phyloP scores from a whole-genome alignment of 2,329 filamentous ascomycete species.

The Akanthomyces muscarius region DNA sequence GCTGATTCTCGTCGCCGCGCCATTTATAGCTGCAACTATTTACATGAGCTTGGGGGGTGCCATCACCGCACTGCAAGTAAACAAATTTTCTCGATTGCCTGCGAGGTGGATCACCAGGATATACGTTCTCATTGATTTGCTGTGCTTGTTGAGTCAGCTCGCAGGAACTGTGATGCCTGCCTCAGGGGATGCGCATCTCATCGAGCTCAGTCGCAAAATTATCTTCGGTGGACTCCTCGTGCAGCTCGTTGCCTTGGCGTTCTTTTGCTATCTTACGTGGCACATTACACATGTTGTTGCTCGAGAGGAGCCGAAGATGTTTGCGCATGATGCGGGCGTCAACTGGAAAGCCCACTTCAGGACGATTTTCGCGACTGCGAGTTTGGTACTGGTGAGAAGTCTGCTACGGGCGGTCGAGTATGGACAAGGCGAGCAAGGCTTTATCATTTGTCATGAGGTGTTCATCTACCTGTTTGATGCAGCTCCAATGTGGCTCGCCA shows the following conservation, averaged over 20 bases:
- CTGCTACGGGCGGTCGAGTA: constrained; percentile 39
- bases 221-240: constrained; percentile 12
- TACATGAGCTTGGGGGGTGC: constrained; percentile 43
- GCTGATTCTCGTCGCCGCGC: constrained; percentile 34
- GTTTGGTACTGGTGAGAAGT: constrained; percentile 35
- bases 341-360: constrained; percentile 28
- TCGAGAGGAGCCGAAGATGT: constrained; percentile 22
- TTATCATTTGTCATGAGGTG: constrained; percentile 28
- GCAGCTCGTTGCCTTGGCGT: background rate
- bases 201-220: background rate
- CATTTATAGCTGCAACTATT: constrained; percentile 39
- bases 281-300: background rate
- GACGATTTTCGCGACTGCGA: constrained; percentile 19
- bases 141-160: constrained; percentile 34
- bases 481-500: constrained; percentile 27
- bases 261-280: background rate
- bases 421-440: constrained; percentile 28
- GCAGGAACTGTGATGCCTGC: constrained; percentile 16
- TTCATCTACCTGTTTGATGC: constrained; percentile 33
- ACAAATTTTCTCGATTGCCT: constrained; percentile 36
- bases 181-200: background rate
- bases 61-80: constrained; percentile 32
- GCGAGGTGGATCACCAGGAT: constrained; percentile 42
- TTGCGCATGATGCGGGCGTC: constrained; percentile 9
- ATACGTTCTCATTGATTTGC: constrained; percentile 44